These are phyloP conservation scores for Fraxinus albicans DNA, from an alignment of 305 asterid genomes.

Conservation along the genomic window DNA sequence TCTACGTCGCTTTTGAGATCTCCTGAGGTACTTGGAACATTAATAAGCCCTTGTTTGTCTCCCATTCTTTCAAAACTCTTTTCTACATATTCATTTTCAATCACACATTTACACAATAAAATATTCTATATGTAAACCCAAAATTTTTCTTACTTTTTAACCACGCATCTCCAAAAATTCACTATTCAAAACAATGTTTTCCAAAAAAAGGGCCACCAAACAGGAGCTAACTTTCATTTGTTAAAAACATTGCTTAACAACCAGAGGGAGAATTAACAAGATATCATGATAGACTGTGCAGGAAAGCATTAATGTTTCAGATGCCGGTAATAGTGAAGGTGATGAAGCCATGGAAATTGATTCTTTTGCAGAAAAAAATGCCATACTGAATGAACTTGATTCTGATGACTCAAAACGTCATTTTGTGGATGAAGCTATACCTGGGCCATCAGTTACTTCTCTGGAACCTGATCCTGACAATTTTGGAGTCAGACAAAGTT, in stretches of 20 bases:
- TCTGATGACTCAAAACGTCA: slow-evolving; percentile 12
- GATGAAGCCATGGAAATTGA: slow-evolving; percentile 34
- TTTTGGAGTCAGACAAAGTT: slow-evolving; percentile 19
- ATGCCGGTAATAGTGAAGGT: slow-evolving; percentile 12
- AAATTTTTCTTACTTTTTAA: neutral
- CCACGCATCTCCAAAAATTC: neutral
- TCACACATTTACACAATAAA: neutral
- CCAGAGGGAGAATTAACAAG: slow-evolving; percentile 3
- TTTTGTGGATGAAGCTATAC: neutral
- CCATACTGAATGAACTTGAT: slow-evolving; percentile 23
- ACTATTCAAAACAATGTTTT: neutral
- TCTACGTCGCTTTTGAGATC: slow-evolving; percentile 32
- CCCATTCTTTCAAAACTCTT: neutral
- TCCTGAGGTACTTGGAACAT: slow-evolving; percentile 32
- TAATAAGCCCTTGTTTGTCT: neutral
- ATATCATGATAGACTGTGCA: slow-evolving; percentile 26
- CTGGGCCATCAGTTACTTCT: slow-evolving; percentile 10
- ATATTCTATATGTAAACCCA: neutral
- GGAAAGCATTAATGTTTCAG: slow-evolving; percentile 22
- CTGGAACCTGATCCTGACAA: slow-evolving; percentile 36
- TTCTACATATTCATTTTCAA: neutral
- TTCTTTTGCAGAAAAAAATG: slow-evolving; percentile 12
- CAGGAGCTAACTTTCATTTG: neutral
- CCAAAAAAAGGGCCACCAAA: neutral
- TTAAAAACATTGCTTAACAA: neutral